Conservation (phyloP, 345 rosid genomes). For the Alliaria petiolata region DNA sequence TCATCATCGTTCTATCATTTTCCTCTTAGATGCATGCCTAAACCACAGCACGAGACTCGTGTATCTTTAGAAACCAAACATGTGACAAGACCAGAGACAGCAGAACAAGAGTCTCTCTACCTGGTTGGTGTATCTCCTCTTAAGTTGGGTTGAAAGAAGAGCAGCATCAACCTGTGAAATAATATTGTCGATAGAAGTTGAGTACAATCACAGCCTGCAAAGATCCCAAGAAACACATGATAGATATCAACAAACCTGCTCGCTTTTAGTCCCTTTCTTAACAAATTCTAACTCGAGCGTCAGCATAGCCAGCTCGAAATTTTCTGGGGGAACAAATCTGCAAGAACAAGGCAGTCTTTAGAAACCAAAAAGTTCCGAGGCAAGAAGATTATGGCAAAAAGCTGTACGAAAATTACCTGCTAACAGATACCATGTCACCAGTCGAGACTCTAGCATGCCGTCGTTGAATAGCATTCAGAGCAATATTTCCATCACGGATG, state of each 20-base stretch:
- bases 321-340: conserved; percentile 81
- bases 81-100: not conserved
- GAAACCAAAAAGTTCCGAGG: not conserved
- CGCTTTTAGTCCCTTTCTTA: conserved; percentile 83
- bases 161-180: conserved; percentile 81
- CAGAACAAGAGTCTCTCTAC: conserved; percentile 33
- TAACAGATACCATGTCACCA: conserved; percentile 61
- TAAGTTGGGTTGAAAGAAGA: conserved; percentile 70
- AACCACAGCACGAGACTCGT: not conserved
- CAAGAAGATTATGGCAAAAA: not conserved
- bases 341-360: not conserved
- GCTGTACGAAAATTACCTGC: conserved; percentile 45
- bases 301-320: conserved; percentile 71
- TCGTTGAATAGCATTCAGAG: conserved; percentile 82
- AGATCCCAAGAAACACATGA: not conserved
- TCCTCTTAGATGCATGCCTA: not conserved
- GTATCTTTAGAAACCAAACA: not conserved
- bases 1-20: not conserved
- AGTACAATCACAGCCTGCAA: not conserved
- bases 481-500: conserved; percentile 59
- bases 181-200: not conserved
- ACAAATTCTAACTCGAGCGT: conserved; percentile 88
- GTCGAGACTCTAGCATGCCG: conserved; percentile 81
- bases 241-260: conserved; percentile 50
- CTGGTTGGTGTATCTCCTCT: conserved; percentile 77